phyloP scores from a whole-genome alignment of 257 asterid species.

The Solanum pennellii region DNA sequence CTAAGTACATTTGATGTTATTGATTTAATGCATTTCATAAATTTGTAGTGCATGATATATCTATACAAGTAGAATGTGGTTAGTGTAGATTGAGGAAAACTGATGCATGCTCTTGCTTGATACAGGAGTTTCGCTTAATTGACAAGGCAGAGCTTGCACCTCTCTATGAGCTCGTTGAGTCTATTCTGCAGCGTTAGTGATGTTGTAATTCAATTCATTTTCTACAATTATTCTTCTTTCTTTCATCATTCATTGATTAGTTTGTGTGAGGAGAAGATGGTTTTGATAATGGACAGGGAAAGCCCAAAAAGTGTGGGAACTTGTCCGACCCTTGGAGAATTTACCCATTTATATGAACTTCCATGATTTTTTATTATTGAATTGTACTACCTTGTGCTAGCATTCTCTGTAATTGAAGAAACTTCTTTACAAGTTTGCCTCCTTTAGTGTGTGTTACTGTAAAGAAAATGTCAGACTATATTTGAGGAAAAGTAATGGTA shows the following conservation, averaged over 20 bases:
- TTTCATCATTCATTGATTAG: neutral
- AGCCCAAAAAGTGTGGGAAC: neutral
- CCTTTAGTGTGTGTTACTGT: neutral
- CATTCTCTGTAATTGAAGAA: neutral
- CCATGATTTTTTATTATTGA: neutral
- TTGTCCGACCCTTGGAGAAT: neutral
- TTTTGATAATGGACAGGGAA: neutral
- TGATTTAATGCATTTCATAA: neutral
- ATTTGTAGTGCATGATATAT: neutral
- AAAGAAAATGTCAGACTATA: neutral
- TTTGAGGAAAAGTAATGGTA: neutral
- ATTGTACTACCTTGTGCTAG: neutral
- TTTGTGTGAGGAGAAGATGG: neutral
- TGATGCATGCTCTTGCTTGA: neutral
- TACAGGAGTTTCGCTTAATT: constrained; percentile 76
- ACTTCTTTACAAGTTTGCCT: neutral
- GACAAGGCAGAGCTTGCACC: constrained; percentile 91
- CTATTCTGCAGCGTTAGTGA: constrained; percentile 16
- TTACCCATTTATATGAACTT: neutral
- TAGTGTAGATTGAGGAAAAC: neutral
- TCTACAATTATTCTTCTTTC: neutral
- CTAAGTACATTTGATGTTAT: neutral
- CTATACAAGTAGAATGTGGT: neutral
- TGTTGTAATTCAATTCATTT: neutral
- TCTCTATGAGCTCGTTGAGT: constrained; percentile 68